phyloP scores from a whole-genome alignment of 2,329 filamentous ascomycete genomes.

The Emericellopsis cladophorae region DNA sequence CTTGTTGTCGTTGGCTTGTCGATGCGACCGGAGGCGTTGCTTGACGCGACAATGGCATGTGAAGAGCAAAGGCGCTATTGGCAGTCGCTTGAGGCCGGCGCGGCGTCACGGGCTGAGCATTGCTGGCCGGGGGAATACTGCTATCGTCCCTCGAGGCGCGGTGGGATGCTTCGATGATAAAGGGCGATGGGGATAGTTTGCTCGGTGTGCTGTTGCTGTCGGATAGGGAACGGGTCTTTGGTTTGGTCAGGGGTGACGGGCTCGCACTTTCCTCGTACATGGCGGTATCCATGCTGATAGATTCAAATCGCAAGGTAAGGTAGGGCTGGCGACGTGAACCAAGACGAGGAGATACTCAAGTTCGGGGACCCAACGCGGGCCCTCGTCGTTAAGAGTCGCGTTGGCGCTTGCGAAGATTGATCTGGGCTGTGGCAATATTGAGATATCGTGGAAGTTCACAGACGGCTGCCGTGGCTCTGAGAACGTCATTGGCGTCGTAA shows the following conservation, averaged over 20 bases:
- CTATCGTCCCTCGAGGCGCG: slow-evolving; percentile 56
- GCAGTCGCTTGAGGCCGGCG: slow-evolving; percentile 32
- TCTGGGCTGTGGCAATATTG: too few relatives aligned
- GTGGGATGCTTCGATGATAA: slow-evolving; percentile 38
- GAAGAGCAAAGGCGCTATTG: slow-evolving; percentile 25
- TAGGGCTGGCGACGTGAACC: too few relatives aligned
- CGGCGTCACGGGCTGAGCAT: slow-evolving; percentile 51
- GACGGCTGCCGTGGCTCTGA: too few relatives aligned
- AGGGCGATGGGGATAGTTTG: slow-evolving; percentile 45
- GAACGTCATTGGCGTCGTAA: too few relatives aligned
- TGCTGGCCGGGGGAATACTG: slow-evolving; percentile 26
- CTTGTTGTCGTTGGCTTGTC: slow-evolving; percentile 10
- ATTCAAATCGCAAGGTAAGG: too few relatives aligned
- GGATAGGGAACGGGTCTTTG: slow-evolving; percentile 52
- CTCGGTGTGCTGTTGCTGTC: slow-evolving; percentile 46
- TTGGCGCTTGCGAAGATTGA: too few relatives aligned
- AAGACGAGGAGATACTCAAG: too few relatives aligned
- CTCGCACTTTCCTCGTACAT: too few relatives aligned
- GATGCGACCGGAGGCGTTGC: slow-evolving; percentile 21
- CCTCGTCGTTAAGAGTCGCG: too few relatives aligned
- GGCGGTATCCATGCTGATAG: too few relatives aligned
- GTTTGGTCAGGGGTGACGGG: slow-evolving; percentile 25
- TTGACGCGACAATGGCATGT: slow-evolving; percentile 11
- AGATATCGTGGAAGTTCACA: too few relatives aligned
- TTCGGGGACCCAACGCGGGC: too few relatives aligned